Evolutionary conservation across 208 protist species (phyloP).

Genomic region (Acanthamoeba royreba): DNA sequence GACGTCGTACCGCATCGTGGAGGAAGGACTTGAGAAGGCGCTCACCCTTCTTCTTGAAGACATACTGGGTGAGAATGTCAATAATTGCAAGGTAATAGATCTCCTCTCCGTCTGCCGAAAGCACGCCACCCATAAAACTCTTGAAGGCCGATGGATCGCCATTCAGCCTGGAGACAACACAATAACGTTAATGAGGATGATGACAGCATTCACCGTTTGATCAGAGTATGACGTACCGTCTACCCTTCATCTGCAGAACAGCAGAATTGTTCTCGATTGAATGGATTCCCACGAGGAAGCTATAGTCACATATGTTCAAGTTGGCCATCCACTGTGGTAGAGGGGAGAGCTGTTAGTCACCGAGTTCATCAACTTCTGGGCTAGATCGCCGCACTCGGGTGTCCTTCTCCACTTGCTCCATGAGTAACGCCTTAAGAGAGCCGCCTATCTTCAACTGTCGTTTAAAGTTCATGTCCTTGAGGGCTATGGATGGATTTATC

Average conservation of each 20-base stretch:
- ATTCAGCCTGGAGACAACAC: too few relatives aligned
- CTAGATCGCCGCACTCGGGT: conserved; percentile 6
- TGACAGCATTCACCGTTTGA: not conserved
- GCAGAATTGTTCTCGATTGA: not conserved
- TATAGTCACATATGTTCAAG: conserved; percentile 42
- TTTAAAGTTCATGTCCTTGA: conserved; percentile 57
- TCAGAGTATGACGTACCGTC: not conserved
- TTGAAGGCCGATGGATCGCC: conserved; percentile 10
- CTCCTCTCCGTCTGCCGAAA: not conserved
- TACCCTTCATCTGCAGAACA: not conserved
- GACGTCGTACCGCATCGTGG: conserved; percentile 37
- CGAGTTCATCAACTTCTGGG: too few relatives aligned
- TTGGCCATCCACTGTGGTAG: conserved; percentile 35
- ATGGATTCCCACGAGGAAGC: conserved; percentile 46
- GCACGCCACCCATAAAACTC: conserved; percentile 28
- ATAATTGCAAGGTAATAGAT: conserved; percentile 47
- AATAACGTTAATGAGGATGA: not conserved
- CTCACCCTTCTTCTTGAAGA: conserved; percentile 52
- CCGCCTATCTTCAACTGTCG: conserved; percentile 20
- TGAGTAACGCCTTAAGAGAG: conserved; percentile 29
- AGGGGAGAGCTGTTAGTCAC: not conserved
- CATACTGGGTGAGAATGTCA: conserved; percentile 42
- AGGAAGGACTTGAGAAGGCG: conserved; percentile 40
- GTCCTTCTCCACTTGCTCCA: conserved; percentile 57
- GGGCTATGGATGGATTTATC: conserved; percentile 14